phyloP scores from a whole-genome alignment of 2,329 filamentous ascomycete genomes.

The Lachnellula arida region DNA sequence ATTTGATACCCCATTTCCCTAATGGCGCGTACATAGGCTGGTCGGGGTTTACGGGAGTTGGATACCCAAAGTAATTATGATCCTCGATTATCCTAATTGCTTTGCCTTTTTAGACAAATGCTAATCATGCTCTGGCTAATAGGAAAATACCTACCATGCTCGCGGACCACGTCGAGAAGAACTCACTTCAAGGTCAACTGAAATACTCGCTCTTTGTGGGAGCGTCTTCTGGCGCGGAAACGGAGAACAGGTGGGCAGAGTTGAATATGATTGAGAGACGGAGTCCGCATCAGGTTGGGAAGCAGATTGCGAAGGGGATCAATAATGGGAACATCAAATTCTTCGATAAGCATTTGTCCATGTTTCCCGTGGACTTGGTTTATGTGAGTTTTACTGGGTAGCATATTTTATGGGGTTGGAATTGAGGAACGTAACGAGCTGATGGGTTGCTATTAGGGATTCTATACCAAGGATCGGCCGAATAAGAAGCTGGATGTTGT shows the following conservation, averaged over 20 bases:
- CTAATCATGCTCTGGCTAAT: conserved; percentile 13
- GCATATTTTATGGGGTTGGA: background rate
- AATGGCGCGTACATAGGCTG: conserved; percentile 84
- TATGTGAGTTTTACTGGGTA: conserved; percentile 49
- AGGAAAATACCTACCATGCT: conserved; percentile 81
- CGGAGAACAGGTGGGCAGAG: conserved; percentile 85
- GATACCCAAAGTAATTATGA: conserved; percentile 71
- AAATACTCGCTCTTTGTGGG: conserved; percentile 86
- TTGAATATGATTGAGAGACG: conserved; percentile 87
- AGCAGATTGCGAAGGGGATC: conserved; percentile 85
- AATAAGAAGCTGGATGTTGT: conserved; percentile 72
- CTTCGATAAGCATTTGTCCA: conserved; percentile 89
- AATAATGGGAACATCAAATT: conserved; percentile 86
- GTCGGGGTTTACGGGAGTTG: conserved; percentile 87
- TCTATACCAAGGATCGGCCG: conserved; percentile 75
- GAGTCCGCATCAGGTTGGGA: conserved; percentile 83
- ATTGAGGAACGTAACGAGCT: background rate
- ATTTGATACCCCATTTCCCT: conserved; percentile 76
- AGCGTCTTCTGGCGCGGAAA: conserved; percentile 80
- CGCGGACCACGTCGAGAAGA: conserved; percentile 85
- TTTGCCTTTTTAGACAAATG: background rate
- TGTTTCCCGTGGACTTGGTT: conserved; percentile 84
- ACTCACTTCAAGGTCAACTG: conserved; percentile 75
- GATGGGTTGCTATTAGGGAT: conserved; percentile 47
- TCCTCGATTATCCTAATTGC: background rate